phyloP scores from a whole-genome alignment of 78 protist genomes.

The Chrysochromulina tobinii region DNA sequence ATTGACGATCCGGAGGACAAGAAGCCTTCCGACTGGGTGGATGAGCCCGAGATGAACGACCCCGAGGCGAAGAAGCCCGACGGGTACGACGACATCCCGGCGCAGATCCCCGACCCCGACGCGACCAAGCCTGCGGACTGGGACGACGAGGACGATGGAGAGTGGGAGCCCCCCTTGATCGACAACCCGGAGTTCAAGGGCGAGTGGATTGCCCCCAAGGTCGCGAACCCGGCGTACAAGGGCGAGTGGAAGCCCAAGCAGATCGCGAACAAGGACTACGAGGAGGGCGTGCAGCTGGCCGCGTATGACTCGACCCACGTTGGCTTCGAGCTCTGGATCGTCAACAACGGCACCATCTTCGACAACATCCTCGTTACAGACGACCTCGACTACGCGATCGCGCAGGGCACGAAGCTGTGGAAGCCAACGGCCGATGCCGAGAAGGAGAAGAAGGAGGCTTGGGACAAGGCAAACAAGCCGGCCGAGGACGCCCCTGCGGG shows the following conservation, averaged over 20 bases:
- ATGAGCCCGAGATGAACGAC: conserved; percentile 79
- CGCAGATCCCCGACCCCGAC: conserved; percentile 85
- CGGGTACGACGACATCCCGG: conserved; percentile 84
- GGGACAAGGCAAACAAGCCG: conserved; percentile 37
- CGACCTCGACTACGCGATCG: conserved; percentile 65
- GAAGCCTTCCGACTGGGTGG: conserved; percentile 89
- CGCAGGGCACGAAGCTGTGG: conserved; percentile 38
- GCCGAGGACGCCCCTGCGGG: neutral
- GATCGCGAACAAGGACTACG: conserved; percentile 53
- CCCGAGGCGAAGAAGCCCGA: conserved; percentile 91
- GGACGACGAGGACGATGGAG: conserved; percentile 98
- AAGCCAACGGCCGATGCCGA: conserved; percentile 8
- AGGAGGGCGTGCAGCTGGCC: conserved; percentile 33
- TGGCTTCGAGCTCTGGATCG: conserved; percentile 96
- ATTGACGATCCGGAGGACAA: conserved; percentile 82
- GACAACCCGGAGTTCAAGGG: conserved; percentile 96
- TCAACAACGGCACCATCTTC: conserved; percentile 95
- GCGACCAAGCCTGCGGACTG: conserved; percentile 97
- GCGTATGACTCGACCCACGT: conserved; percentile 50
- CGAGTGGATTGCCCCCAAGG: conserved; percentile 84
- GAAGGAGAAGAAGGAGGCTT: conserved; percentile 50
- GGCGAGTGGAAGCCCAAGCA: conserved; percentile 71
- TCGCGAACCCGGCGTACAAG: conserved; percentile 92
- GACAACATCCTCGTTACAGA: conserved; percentile 94
- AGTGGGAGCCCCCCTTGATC: conserved; percentile 97